These are phyloP conservation scores for Allium cepa DNA, from an alignment of 106 monocot species.

Conservation along the genomic window DNA sequence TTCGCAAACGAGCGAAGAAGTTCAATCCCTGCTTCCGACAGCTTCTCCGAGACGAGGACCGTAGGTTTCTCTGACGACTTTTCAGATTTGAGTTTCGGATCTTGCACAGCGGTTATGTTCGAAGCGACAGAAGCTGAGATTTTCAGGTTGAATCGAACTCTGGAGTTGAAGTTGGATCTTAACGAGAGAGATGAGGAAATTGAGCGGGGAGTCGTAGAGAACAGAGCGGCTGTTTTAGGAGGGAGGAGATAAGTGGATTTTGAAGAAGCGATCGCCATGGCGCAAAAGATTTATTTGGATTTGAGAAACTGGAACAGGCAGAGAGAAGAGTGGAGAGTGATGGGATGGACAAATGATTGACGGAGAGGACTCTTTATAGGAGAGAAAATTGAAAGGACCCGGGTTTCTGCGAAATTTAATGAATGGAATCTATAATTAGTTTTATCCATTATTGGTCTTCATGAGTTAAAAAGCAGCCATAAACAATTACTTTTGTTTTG, in stretches of 20 bases:
- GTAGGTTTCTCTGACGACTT: constrained; percentile 39
- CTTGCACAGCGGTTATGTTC: not conserved
- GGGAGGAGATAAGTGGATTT: not conserved
- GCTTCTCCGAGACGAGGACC: constrained; percentile 84
- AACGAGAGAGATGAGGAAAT: constrained; percentile 8
- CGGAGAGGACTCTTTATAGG: no score
- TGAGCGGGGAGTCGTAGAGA: not conserved
- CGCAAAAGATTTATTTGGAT: not conserved
- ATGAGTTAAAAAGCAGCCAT: no score
- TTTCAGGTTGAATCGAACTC: constrained; percentile 8
- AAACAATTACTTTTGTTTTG: no score
- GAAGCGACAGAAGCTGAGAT: not conserved
- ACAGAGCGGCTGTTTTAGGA: not conserved
- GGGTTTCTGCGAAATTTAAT: no score
- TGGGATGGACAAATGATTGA: no score
- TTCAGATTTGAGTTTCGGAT: not conserved
- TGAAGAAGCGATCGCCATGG: constrained; percentile 13
- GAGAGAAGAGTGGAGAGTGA: not conserved
- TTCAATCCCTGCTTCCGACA: constrained; percentile 58
- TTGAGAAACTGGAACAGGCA: not conserved
- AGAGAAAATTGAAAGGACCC: no score
- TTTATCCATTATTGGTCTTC: no score
- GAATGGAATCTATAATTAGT: no score
- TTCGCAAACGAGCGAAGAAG: constrained; percentile 58
- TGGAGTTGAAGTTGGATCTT: not conserved